Percentiles rank a stretch among this genome's conserved stretches.
These are phyloP conservation scores for Coemansia sp. DNA, from an alignment of 192 early-diverging fungal genomes.

Conservation along the genomic window DNA sequence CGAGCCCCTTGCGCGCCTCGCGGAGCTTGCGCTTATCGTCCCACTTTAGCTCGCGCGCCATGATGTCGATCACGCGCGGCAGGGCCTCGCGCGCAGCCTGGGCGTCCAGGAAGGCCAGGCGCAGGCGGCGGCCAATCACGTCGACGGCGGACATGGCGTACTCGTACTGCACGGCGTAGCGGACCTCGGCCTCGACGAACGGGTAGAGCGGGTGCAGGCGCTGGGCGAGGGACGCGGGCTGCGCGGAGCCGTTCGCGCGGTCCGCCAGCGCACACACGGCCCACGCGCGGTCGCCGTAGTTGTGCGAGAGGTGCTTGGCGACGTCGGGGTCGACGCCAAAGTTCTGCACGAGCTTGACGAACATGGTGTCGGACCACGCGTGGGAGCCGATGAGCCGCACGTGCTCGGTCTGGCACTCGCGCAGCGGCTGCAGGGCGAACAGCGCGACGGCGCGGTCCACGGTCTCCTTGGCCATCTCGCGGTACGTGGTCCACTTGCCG, in stretches of 20 bases:
- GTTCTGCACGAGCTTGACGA: conserved; percentile 92
- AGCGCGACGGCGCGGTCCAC: conserved; percentile 82
- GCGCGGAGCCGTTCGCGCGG: conserved; percentile 54
- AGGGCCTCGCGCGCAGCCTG: conserved; percentile 85
- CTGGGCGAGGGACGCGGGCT: conserved; percentile 81
- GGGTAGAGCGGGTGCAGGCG: conserved; percentile 81
- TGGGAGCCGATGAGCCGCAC: conserved; percentile 82
- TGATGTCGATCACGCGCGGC: conserved; percentile 86
- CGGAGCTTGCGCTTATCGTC: conserved; percentile 57
- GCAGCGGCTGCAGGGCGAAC: conserved; percentile 65
- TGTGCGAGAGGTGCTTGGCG: conserved; percentile 84
- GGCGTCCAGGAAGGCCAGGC: conserved; percentile 92
- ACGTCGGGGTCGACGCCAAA: conserved; percentile 92
- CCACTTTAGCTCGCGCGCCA: conserved; percentile 89
- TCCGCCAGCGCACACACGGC: conserved; percentile 83
- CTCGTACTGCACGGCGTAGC: conserved; percentile 87
- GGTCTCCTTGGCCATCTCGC: conserved; percentile 95
- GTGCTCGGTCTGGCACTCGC: conserved; percentile 73
- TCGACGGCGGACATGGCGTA: conserved; percentile 94
- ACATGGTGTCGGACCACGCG: conserved; percentile 89
- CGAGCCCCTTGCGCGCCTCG: conserved; percentile 68
- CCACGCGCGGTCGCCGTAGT: conserved; percentile 95
- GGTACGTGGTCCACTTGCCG: conserved; percentile 99
- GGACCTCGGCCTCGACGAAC: conserved; percentile 92
- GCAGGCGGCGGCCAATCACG: conserved; percentile 86